Evolutionary conservation across 2,329 filamentous ascomycete genomes (phyloP), one percentile per base, ranked within the genome.

Genomic region (Cercospora sp.): DNA sequence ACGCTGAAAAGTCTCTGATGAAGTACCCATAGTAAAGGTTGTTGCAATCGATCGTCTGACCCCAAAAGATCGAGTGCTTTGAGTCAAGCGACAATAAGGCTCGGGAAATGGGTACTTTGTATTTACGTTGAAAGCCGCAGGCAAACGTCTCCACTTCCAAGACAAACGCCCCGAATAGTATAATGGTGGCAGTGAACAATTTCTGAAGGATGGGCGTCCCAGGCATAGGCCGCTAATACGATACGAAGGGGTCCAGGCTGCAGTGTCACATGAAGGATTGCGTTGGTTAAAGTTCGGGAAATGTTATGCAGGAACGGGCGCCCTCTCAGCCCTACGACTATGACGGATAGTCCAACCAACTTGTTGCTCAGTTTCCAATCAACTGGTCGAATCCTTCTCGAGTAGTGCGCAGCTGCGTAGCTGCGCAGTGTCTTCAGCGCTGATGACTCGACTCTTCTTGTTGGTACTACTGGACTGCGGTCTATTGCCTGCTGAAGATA

Each of bases 121-220:
- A 55, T 28, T 48, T 18, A 51, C n/a, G 40, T 4, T 30, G 36
- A 48, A 62, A 48, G 45, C 45, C 45, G 45, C 20, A 26, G 45
- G 45, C 45, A 51, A 26, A 20, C n/a, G 48, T 53, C 23, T 16
- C 48, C 48, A 53, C 48, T 28, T 28, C 23, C 48, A 26, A 53
- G 33, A 57, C 13, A 42, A 28, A 33, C 30, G 30, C 62, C 62
- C 48, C 48, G 48, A 53, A 53, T 53, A 53, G 48, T 53, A 53
- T 23, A 26, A 53, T 26, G 20, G 48, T 53, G 48, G 48, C 48
- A 28, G 48, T 53, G 48, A 28, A 53, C 10, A 53, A 1, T 53
- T 9, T 26, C n/a, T 48, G 48, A 53, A 53, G 48, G 48, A 53
- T 26, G 18, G 48, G 48, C 20, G 48, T 53, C 48, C 45, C 45